Base-by-base conservation (phyloP, 768 basidiomycete genomes). In the Leccinum uliginosum region DNA sequence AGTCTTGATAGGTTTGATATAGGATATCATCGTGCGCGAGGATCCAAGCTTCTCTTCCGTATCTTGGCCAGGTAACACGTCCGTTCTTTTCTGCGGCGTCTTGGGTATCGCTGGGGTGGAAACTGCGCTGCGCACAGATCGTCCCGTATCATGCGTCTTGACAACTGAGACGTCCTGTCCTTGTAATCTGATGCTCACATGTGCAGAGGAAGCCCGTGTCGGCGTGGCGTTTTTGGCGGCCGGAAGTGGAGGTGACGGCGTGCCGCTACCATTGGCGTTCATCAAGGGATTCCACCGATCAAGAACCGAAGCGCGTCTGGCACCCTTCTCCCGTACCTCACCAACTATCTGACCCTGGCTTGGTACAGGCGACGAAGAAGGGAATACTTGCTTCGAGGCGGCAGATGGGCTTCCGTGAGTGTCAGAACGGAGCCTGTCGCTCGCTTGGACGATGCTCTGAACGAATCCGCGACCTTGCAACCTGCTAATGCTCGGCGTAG, bases 391-490 rank as follows among this genome's bases (percentile, higher is more conserved):
- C 46, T 57, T 73, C 11, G 54, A 56, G 29, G 62, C 30, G 14
- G 71, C 44, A 0, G 67, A 54, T 10, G 79, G 68, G 48, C 78
- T 71, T 17, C 70, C 74, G 3, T 67, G 66, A 10, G 71, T 29
- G 1, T 64, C 62, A 10, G 59, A 55, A 57, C 82, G 79, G 5
- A 85, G 69, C 59, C 80, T 75, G 17, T 80, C 75, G 62, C 83
- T 89, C 48, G 79, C 85, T 70, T 87, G 85, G 32, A 93, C 86
- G 75, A 91, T 84, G 59, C 80, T 89, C 70, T 89, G 86, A 3
- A 93, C 91, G 66, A 93, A 92, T 4, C 91, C 91, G 40, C 91
- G 84, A 19, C 91, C 91, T 64, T 92, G 85, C 17, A 93, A 72
- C 58, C 90, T 76, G 59, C 88, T 92, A 30, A 93, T 82, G 67